Evolutionary conservation across 2,329 filamentous ascomycete species (phyloP).

Genomic region (Fusarium armeniacum): DNA sequence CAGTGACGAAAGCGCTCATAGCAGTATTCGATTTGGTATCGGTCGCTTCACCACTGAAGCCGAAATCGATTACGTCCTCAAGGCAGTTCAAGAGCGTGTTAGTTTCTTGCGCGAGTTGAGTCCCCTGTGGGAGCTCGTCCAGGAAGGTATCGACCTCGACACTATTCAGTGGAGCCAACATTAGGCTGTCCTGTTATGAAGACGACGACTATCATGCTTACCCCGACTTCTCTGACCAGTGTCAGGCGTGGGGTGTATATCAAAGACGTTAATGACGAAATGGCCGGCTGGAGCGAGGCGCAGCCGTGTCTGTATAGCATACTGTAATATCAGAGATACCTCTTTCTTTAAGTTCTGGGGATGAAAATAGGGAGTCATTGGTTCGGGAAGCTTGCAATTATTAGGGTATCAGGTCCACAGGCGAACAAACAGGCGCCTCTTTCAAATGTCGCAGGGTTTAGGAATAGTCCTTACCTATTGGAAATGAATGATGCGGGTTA

Average conservation of each 20-base stretch:
- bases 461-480: constrained; percentile 25
- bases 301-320: constrained; percentile 53
- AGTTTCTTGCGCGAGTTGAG: constrained; percentile 94
- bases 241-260: constrained; percentile 10
- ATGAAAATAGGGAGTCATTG: constrained; percentile 46
- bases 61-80: constrained; percentile 97
- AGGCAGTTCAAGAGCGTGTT: constrained; percentile 91
- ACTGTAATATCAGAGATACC: constrained; percentile 54
- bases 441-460: constrained; percentile 21
- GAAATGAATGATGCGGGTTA: constrained; percentile 24
- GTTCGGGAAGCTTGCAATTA: constrained; percentile 35
- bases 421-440: constrained; percentile 30
- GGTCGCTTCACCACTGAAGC: constrained; percentile 94
- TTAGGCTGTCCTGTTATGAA: constrained; percentile 60
- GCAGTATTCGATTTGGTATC: constrained; percentile 97
- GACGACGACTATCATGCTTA: constrained; percentile 16
- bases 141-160: constrained; percentile 94
- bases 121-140: constrained; percentile 96
- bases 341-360: constrained; percentile 49
- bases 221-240: constrained; percentile 4
- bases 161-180: constrained; percentile 99
- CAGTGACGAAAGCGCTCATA: constrained; percentile 97
- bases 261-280: constrained; percentile 26
- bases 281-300: constrained; percentile 39
- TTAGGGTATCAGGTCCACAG: constrained; percentile 32